A percentile compares a stretch with the other conserved stretches of the same genome.
These are phyloP conservation scores for Phaeosphaeriaceae sp. DNA, from an alignment of 2,329 filamentous ascomycete genomes.

Conservation along the genomic window DNA sequence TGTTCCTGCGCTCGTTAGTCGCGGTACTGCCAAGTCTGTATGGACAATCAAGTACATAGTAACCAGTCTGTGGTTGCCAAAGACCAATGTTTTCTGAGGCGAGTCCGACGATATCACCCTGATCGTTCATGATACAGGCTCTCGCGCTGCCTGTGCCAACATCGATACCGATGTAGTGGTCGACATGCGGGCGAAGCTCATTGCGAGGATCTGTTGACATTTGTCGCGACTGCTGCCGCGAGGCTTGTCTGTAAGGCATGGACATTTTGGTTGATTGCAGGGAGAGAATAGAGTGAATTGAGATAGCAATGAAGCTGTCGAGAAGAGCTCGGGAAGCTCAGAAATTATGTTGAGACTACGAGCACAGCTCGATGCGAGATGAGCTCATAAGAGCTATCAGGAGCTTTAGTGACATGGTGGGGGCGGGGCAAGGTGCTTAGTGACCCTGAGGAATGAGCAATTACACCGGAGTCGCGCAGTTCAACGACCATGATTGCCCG, in stretches of 20 bases:
- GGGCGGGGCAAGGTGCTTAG: slow-evolving; percentile 41
- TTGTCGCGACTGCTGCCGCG: slow-evolving; percentile 50
- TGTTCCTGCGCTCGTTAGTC: slow-evolving; percentile 71
- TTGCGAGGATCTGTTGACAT: slow-evolving; percentile 62
- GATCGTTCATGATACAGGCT: slow-evolving; percentile 92
- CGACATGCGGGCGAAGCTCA: slow-evolving; percentile 62
- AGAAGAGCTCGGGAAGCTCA: slow-evolving; percentile 4
- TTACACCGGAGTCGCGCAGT: slow-evolving; percentile 15
- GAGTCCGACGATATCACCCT: slow-evolving; percentile 79
- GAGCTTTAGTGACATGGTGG: slow-evolving; percentile 36
- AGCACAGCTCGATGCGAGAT: slow-evolving; percentile 39
- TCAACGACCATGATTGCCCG: slow-evolving; percentile 25
- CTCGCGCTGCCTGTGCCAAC: slow-evolving; percentile 95
- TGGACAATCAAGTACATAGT: slow-evolving; percentile 54
- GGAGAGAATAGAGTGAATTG: slow-evolving; percentile 20
- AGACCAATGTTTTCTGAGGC: slow-evolving; percentile 61
- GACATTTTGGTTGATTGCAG: slow-evolving; percentile 27
- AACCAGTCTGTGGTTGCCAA: slow-evolving; percentile 62
- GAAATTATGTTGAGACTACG: slow-evolving; percentile 41
- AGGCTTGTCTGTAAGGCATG: slow-evolving; percentile 37
- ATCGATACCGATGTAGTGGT: slow-evolving; percentile 85
- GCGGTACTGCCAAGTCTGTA: background rate
- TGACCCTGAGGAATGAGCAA: slow-evolving; percentile 28
- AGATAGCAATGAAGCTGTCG: slow-evolving; percentile 2
- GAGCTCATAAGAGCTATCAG: slow-evolving; percentile 45